phyloP scores from a whole-genome alignment of 805 yeast genomes.

The Yamadazyma tumulicola region DNA sequence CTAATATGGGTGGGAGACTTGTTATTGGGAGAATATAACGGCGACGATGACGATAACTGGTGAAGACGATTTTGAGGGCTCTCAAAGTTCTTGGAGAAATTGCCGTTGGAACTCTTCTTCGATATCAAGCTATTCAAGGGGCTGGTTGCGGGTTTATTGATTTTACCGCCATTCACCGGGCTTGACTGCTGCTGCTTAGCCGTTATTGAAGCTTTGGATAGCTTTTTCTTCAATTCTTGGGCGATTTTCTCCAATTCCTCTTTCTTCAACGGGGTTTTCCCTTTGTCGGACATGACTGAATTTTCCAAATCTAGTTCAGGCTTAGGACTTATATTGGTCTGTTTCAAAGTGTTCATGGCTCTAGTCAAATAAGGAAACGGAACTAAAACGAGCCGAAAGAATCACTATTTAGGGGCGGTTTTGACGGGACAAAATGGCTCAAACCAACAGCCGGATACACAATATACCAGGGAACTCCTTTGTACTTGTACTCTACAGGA shows the following conservation, averaged over 20 bases:
- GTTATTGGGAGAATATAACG: conserved; percentile 36
- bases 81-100: conserved; percentile 16
- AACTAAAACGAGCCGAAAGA: not conserved
- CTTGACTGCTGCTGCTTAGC: conserved; percentile 33
- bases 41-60: conserved; percentile 22
- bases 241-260: conserved; percentile 45
- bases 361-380: not conserved
- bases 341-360: not conserved
- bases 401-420: not conserved
- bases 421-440: not conserved
- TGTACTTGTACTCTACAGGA: not conserved
- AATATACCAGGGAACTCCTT: too few species aligned
- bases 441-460: not conserved
- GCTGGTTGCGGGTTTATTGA: conserved; percentile 15
- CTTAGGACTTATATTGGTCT: not conserved
- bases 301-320: not conserved
- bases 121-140: conserved; percentile 20
- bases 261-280: conserved; percentile 23
- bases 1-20: conserved; percentile 39
- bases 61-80: conserved; percentile 15
- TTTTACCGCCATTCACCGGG: conserved; percentile 12
- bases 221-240: conserved; percentile 37
- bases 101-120: conserved; percentile 14
- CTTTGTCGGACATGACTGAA: not conserved
- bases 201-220: conserved; percentile 42